Percentiles rank a stretch among this genome's conserved stretches.
phyloP scores from a whole-genome alignment of 805 yeast genomes.

The Myxozyma melibiosi region DNA sequence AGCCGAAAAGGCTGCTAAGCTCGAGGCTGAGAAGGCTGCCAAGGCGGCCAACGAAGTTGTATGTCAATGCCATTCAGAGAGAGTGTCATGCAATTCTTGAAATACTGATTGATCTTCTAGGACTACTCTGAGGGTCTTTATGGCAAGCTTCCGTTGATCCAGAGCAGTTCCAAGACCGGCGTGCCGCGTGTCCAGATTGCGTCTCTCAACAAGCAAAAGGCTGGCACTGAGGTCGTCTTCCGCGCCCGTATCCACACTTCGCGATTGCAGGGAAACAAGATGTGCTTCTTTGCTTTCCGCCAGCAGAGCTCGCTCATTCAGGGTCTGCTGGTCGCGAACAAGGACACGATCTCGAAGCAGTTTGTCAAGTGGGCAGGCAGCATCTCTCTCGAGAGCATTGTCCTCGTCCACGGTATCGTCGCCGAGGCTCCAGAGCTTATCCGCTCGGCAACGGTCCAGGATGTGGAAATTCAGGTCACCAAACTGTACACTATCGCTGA shows the following conservation, averaged over 20 bases:
- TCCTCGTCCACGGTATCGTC: slow-evolving; percentile 83
- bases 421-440: slow-evolving; percentile 82
- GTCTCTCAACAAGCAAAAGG: slow-evolving; percentile 56
- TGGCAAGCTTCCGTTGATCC: slow-evolving; percentile 86
- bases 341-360: slow-evolving; percentile 79
- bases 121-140: slow-evolving; percentile 88
- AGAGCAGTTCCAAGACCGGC: slow-evolving; percentile 71
- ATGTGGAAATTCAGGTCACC: slow-evolving; percentile 77
- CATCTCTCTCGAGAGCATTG: slow-evolving; percentile 86
- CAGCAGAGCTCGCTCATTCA: slow-evolving; percentile 85
- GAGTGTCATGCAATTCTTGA: not conserved
- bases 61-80: not conserved
- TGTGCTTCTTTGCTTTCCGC: slow-evolving; percentile 87
- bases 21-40: slow-evolving; percentile 84
- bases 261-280: slow-evolving; percentile 94
- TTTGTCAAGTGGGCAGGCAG: slow-evolving; percentile 96
- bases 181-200: slow-evolving; percentile 60
- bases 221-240: slow-evolving; percentile 76
- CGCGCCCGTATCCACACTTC: slow-evolving; percentile 94
- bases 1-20: slow-evolving; percentile 86
- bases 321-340: slow-evolving; percentile 77
- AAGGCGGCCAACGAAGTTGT: slow-evolving; percentile 67
- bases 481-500: slow-evolving; percentile 77
- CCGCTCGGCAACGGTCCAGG: slow-evolving; percentile 89
- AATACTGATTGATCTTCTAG: slow-evolving; percentile 4